A percentile compares a stretch with the other conserved stretches of the same genome.
Conservation (phyloP, 345 rosid species). For the Gossypium turneri region DNA sequence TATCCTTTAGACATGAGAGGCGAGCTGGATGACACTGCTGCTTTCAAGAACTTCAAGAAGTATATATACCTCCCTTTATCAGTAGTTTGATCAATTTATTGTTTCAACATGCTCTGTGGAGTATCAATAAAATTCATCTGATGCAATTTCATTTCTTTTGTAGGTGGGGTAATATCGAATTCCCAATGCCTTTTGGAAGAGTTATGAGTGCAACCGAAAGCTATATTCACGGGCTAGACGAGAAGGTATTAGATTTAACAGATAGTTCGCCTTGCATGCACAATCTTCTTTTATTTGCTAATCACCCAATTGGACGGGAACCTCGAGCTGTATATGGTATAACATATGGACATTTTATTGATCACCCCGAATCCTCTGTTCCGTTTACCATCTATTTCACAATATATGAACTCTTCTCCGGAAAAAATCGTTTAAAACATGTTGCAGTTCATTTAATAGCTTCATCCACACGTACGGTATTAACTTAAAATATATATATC, state of each 20-base stretch:
- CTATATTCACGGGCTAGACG: conserved; percentile 89
- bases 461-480: background rate
- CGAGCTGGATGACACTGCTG: conserved; percentile 94
- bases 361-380: background rate
- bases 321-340: background rate
- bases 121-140: conserved; percentile 5
- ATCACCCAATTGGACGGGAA: conserved; percentile 1
- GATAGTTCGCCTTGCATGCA: background rate
- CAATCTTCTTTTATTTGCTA: background rate
- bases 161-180: conserved; percentile 92
- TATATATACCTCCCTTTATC: conserved; percentile 24
- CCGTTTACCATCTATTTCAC: background rate
- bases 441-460: background rate
- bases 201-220: conserved; percentile 86
- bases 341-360: background rate
- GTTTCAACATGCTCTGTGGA: background rate
- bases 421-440: background rate
- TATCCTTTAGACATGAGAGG: conserved; percentile 99
- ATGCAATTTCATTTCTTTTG: conserved; percentile 20
- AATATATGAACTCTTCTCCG: background rate
- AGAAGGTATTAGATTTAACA: conserved; percentile 52
- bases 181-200: conserved; percentile 95
- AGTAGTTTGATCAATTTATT: background rate
- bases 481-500: background rate
- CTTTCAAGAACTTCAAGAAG: conserved; percentile 98